phyloP scores from a whole-genome alignment of 2,329 filamentous ascomycete species.

The Pseudovirgaria hyperparasitica region DNA sequence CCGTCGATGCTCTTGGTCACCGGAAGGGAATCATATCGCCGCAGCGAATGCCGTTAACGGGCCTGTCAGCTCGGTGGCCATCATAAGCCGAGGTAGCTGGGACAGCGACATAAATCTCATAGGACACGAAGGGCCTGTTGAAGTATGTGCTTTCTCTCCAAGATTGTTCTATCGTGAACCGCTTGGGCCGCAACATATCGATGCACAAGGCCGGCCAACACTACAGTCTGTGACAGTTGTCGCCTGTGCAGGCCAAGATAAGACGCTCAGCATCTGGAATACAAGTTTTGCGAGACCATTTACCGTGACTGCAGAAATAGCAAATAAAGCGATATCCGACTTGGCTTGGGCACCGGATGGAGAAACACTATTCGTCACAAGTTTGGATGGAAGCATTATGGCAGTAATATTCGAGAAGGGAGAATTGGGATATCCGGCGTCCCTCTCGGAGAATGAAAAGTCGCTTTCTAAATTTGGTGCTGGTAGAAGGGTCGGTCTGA shows the following conservation, averaged over 20 bases:
- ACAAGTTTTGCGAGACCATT: conserved; percentile 88
- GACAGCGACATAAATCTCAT: conserved; percentile 96
- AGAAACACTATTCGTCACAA: conserved; percentile 71
- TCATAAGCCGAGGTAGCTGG: conserved; percentile 85
- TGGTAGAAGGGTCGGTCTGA: conserved; percentile 76
- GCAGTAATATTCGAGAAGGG: conserved; percentile 70
- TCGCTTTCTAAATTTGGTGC: conserved; percentile 86
- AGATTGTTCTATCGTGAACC: conserved; percentile 70
- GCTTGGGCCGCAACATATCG: conserved; percentile 34
- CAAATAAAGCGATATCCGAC: conserved; percentile 86
- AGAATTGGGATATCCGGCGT: conserved; percentile 81
- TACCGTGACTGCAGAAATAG: conserved; percentile 78
- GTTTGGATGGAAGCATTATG: conserved; percentile 80
- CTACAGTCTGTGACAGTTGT: conserved; percentile 71
- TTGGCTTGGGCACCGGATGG: conserved; percentile 90
- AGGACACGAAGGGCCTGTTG: conserved; percentile 90
- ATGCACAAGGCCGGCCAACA: conserved; percentile 28
- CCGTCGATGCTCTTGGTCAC: conserved; percentile 91
- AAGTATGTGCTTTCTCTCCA: conserved; percentile 95
- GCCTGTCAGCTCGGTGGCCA: conserved; percentile 91
- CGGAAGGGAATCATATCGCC: conserved; percentile 92
- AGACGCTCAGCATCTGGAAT: conserved; percentile 94
- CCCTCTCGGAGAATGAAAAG: conserved; percentile 80
- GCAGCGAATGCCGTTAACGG: conserved; percentile 96
- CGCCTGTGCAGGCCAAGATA: conserved; percentile 92